phyloP scores from a whole-genome alignment of 176 grass and related monocot genomes.

The Elaeis guineensis region DNA sequence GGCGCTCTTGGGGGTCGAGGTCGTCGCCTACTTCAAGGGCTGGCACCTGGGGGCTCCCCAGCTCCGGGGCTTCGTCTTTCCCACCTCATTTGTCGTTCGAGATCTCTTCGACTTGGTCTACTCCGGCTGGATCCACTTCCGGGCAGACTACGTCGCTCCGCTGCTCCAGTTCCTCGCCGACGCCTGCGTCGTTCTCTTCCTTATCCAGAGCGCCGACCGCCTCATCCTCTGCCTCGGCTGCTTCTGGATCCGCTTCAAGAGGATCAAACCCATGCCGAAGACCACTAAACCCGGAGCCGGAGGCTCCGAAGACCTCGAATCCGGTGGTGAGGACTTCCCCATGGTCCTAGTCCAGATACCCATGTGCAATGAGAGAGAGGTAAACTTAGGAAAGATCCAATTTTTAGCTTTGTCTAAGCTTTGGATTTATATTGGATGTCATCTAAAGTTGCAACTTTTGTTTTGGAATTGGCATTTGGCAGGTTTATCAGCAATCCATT shows the following conservation, averaged over 20 bases:
- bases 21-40: conserved; percentile 34
- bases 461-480: not conserved
- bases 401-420: no score
- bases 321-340: conserved; percentile 25
- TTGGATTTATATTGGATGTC: no score
- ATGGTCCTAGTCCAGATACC: conserved; percentile 50
- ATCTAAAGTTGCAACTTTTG: no score
- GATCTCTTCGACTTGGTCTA: conserved; percentile 26
- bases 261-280: conserved; percentile 12
- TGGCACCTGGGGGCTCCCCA: conserved; percentile 30
- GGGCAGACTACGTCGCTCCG: conserved; percentile 27
- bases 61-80: conserved; percentile 17
- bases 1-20: conserved; percentile 25
- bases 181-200: conserved; percentile 37
- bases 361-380: conserved; percentile 64
- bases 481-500: conserved; percentile 54
- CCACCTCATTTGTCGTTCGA: conserved; percentile 20
- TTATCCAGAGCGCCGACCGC: conserved; percentile 39
- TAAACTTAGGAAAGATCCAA: not conserved
- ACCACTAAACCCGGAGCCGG: conserved; percentile 10
- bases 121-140: conserved; percentile 21
- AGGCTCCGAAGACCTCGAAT: conserved; percentile 22
- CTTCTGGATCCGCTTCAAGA: conserved; percentile 40
- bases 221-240: conserved; percentile 43
- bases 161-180: conserved; percentile 34